Conservation (phyloP, 768 basidiomycete species). For the Pleurotus giganteus region DNA sequence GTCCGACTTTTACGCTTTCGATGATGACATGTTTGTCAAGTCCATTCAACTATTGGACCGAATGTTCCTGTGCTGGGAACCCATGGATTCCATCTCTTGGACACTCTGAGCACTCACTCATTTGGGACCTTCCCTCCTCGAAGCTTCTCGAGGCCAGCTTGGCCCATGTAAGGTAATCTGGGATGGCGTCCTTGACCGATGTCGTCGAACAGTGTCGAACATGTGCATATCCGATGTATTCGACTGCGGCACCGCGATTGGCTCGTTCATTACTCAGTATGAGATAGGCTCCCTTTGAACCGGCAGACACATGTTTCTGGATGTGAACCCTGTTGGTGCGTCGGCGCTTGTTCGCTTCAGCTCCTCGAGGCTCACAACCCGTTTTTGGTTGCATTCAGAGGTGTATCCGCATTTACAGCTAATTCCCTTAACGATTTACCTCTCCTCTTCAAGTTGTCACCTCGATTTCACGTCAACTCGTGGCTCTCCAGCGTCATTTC, state of each 20-base stretch:
- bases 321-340: neutral
- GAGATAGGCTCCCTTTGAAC: too few species aligned
- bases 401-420: neutral
- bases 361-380: constrained; percentile 7
- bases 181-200: neutral
- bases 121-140: too few species aligned
- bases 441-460: neutral
- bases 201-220: too few species aligned
- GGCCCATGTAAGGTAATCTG: neutral
- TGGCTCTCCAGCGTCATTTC: neutral
- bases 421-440: neutral
- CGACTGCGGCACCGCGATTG: too few species aligned
- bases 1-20: too few species aligned
- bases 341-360: neutral
- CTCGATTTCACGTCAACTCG: neutral
- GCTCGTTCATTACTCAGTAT: too few species aligned
- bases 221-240: too few species aligned
- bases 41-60: neutral
- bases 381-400: neutral
- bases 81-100: too few species aligned
- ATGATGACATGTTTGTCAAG: neutral
- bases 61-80: neutral
- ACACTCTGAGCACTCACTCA: too few species aligned
- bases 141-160: neutral
- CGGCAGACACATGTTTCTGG: neutral